Evolutionary conservation across 2,329 filamentous ascomycete genomes (phyloP), one percentile per base, ranked within the genome.

Genomic region (Penicillium sp.): DNA sequence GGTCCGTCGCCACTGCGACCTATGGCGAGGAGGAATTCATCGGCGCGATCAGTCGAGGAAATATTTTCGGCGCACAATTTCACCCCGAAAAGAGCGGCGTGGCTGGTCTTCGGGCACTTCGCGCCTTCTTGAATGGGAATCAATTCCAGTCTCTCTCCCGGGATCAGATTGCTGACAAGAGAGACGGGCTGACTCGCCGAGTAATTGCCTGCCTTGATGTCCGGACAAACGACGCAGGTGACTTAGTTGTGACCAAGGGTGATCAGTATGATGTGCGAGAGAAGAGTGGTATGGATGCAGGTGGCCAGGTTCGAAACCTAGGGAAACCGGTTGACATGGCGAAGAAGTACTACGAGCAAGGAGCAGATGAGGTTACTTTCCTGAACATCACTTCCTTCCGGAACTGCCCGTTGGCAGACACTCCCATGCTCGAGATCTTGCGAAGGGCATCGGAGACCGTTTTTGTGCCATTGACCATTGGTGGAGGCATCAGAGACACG

Each of bases 251-350:
- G 29, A 98, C 93, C 11, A 98, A 98, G 71, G 93, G 93, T 47
- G 93, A 98, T 70, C 91, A 97, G 69, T 98, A 98, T 73, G 93
- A 98, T 63, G 93, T 98, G 6, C 87, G 93, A 26, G 93, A 97
- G 63, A 96, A 96, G 71, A 75, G 76, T 18, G 76, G 73, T 11
- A 75, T 76, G 47, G 76, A 80, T 44, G 74, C 60, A 22, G 72
- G 73, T 40, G 75, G 79, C 16, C 68, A 79, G 57, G 90, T 98
- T 28, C 84, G 93, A 54, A 98, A 98, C 69, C 78, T 98, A 3
- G 93, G 93, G 55, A 98, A 98, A 71, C 93, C 93, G 1, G 90
- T 98, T 40, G 89, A 95, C 55, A 87, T 98, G 80, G 93, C 93
- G 7, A 82, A 82, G 69, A 83, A 81, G 62, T 98, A 98, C 76